Conservation (phyloP, 2,329 filamentous ascomycete species). For the Fonsecaea erecta region DNA sequence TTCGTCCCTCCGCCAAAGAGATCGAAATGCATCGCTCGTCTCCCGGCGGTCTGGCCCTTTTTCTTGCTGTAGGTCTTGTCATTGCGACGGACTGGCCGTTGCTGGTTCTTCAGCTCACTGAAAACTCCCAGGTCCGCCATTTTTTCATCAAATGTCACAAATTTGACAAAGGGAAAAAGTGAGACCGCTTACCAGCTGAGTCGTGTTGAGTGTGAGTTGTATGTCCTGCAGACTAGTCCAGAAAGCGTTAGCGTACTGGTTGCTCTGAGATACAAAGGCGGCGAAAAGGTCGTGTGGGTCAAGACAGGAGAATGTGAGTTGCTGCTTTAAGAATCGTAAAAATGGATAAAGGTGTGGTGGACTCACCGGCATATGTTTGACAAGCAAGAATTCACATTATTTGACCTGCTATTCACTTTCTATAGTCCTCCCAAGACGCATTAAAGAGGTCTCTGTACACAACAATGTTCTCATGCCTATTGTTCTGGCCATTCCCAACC, state of each 20-base stretch:
- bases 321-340: slow-evolving; percentile 14
- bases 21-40: slow-evolving; percentile 30
- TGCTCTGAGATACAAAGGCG: slow-evolving; percentile 20
- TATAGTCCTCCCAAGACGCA: slow-evolving; percentile 31
- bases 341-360: slow-evolving; percentile 5
- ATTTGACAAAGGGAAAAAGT: slow-evolving; percentile 12
- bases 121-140: slow-evolving; percentile 30
- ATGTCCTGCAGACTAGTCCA: slow-evolving; percentile 11
- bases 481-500: neutral
- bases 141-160: slow-evolving; percentile 1
- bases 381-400: slow-evolving; percentile 8
- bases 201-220: slow-evolving; percentile 15
- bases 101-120: slow-evolving; percentile 31
- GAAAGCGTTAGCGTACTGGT: slow-evolving; percentile 27
- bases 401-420: slow-evolving; percentile 16
- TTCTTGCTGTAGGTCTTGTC: slow-evolving; percentile 38
- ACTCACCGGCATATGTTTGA: neutral
- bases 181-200: slow-evolving; percentile 16
- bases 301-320: neutral
- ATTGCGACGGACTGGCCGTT: slow-evolving; percentile 24
- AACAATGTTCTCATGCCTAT: slow-evolving; percentile 19
- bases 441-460: slow-evolving; percentile 30
- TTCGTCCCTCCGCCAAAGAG: slow-evolving; percentile 30
- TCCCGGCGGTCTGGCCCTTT: slow-evolving; percentile 23
- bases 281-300: slow-evolving; percentile 11